A percentile compares a stretch with the other conserved stretches of the same genome.
Conservation (phyloP, 331 rosid species). For the Malus hybrid region DNA sequence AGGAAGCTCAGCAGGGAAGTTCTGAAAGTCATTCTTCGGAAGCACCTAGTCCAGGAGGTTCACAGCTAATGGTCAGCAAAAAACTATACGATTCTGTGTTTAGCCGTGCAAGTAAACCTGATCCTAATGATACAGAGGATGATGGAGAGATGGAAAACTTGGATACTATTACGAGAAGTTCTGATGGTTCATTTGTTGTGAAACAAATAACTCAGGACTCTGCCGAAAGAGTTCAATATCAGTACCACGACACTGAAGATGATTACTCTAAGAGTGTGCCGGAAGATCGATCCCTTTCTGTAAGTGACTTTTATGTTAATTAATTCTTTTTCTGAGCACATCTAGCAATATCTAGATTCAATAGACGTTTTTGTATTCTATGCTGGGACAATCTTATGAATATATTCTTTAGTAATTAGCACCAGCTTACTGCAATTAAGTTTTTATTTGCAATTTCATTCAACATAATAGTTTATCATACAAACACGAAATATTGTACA, state of each 20-base stretch:
- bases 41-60: slow-evolving; percentile 31
- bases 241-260: slow-evolving; percentile 36
- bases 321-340: background rate
- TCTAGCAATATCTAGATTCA: background rate
- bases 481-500: background rate
- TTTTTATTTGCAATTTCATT: background rate
- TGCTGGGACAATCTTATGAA: background rate
- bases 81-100: slow-evolving; percentile 59
- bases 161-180: slow-evolving; percentile 21
- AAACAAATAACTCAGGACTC: slow-evolving; percentile 24
- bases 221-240: slow-evolving; percentile 27
- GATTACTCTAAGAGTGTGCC: slow-evolving; percentile 23
- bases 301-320: slow-evolving; percentile 19
- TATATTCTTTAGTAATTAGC: background rate
- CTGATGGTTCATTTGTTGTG: slow-evolving; percentile 36
- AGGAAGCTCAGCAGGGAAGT: slow-evolving; percentile 31
- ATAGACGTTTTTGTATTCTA: background rate
- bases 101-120: slow-evolving; percentile 25
- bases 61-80: slow-evolving; percentile 66
- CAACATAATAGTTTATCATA: background rate
- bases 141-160: slow-evolving; percentile 18
- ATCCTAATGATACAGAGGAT: slow-evolving; percentile 28
- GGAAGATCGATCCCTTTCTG: slow-evolving; percentile 29
- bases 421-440: background rate
- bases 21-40: slow-evolving; percentile 37